phyloP scores from a whole-genome alignment of 2,329 filamentous ascomycete species.

The Stagonosporopsis vannaccii region DNA sequence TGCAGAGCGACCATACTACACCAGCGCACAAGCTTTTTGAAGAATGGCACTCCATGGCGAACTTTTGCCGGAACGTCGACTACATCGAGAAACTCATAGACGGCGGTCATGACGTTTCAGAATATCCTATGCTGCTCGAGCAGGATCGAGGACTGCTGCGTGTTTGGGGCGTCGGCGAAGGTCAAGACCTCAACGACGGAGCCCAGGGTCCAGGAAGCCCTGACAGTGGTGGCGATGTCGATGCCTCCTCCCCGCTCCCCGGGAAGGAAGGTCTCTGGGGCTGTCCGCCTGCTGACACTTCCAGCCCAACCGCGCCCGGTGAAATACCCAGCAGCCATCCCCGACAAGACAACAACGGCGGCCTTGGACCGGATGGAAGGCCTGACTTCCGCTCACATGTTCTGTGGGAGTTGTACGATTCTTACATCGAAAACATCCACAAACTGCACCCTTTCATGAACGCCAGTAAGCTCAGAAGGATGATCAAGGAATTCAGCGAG shows the following conservation, averaged over 20 bases:
- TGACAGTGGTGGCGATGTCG: slow-evolving; percentile 49
- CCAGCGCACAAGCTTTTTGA: slow-evolving; percentile 81
- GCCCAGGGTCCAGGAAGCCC: slow-evolving; percentile 46
- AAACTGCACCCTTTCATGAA: slow-evolving; percentile 71
- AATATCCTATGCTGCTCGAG: slow-evolving; percentile 79
- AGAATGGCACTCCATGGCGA: slow-evolving; percentile 64
- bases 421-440: slow-evolving; percentile 67
- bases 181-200: slow-evolving; percentile 65
- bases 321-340: slow-evolving; percentile 38
- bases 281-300: slow-evolving; percentile 51
- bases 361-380: slow-evolving; percentile 60
- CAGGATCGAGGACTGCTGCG: slow-evolving; percentile 76
- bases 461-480: slow-evolving; percentile 58
- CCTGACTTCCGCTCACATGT: slow-evolving; percentile 62
- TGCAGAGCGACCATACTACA: slow-evolving; percentile 87
- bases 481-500: slow-evolving; percentile 58
- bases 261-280: slow-evolving; percentile 60
- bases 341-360: slow-evolving; percentile 52
- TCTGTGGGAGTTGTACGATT: slow-evolving; percentile 59
- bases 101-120: slow-evolving; percentile 64
- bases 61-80: slow-evolving; percentile 61
- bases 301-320: slow-evolving; percentile 34
- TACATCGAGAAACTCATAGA: slow-evolving; percentile 40
- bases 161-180: slow-evolving; percentile 81
- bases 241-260: slow-evolving; percentile 51